These are phyloP conservation scores for Alternaria longipes DNA, from an alignment of 2,329 filamentous ascomycete species.

Conservation along the genomic window DNA sequence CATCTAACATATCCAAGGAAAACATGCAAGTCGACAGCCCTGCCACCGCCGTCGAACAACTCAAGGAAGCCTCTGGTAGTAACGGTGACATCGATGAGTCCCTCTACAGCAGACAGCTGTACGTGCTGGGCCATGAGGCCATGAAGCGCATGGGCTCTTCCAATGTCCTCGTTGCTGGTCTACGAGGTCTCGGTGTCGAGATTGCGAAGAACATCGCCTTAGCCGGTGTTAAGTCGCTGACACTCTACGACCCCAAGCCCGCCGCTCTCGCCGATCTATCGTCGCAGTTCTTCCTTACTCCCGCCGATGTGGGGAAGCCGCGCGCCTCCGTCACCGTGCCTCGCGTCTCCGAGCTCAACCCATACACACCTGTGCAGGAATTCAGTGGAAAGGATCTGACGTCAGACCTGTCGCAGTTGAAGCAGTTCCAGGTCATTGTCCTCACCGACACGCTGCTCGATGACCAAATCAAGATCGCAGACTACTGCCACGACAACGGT, in stretches of 20 bases:
- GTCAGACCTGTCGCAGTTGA: conserved; percentile 80
- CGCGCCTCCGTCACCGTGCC: conserved; percentile 87
- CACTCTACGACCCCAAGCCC: conserved; percentile 87
- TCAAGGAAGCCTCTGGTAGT: conserved; percentile 57
- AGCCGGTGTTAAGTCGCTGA: conserved; percentile 96
- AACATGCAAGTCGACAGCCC: conserved; percentile 71
- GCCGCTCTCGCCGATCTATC: conserved; percentile 89
- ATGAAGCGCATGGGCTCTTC: conserved; percentile 99
- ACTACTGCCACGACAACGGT: conserved; percentile 93
- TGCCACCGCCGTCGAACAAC: conserved; percentile 65
- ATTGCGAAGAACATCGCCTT: conserved; percentile 99
- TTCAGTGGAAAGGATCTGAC: conserved; percentile 72
- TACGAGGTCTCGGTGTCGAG: conserved; percentile 95
- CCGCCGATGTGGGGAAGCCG: conserved; percentile 89
- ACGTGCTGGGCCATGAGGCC: conserved; percentile 78
- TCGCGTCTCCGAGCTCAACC: conserved; percentile 91
- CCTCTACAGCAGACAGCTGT: conserved; percentile 73
- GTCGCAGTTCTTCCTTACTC: conserved; percentile 94
- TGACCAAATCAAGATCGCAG: conserved; percentile 82
- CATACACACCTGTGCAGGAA: conserved; percentile 89
- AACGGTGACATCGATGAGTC: conserved; percentile 73
- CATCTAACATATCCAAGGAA: conserved; percentile 52
- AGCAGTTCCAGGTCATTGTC: conserved; percentile 92
- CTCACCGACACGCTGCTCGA: conserved; percentile 84
- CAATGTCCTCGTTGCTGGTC: conserved; percentile 88